Percentiles rank a stretch among this genome's conserved stretches.
Conservation (phyloP, 441 rosid species). For the Gossypium lobatum region DNA sequence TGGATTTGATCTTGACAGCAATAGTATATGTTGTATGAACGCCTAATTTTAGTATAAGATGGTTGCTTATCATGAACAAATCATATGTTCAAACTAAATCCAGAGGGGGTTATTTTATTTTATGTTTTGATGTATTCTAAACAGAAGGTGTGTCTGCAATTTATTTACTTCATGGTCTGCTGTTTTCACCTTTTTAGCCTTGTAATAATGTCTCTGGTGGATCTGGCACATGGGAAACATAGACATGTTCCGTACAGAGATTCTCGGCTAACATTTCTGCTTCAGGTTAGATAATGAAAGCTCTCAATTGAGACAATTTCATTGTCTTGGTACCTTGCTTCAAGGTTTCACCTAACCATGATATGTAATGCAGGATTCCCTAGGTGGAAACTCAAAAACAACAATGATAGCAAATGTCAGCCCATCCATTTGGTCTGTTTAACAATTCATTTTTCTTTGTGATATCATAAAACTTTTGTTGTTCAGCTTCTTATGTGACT, state of each 20-base stretch:
- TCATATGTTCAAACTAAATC: background rate
- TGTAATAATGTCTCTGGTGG: constrained; percentile 96
- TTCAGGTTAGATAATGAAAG: constrained; percentile 55
- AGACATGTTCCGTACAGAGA: constrained; percentile 95
- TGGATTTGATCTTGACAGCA: constrained; percentile 8
- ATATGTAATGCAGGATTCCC: constrained; percentile 67
- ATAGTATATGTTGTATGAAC: background rate
- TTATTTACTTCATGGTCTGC: constrained; percentile 19
- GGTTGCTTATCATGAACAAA: constrained; percentile 2
- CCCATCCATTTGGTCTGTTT: constrained; percentile 77
- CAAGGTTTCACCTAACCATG: constrained; percentile 5
- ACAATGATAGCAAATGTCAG: constrained; percentile 94
- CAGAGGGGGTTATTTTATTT: background rate
- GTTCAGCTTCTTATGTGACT: constrained; percentile 15
- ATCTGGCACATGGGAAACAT: constrained; percentile 91
- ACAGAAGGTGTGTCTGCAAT: constrained; percentile 1
- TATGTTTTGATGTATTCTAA: constrained; percentile 2
- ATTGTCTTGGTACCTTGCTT: constrained; percentile 15
- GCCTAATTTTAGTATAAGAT: constrained; percentile 1
- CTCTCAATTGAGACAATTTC: constrained; percentile 13
- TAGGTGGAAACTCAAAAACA: constrained; percentile 96
- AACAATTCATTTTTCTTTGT: constrained; percentile 10
- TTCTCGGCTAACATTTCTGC: constrained; percentile 92
- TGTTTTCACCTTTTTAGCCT: constrained; percentile 41
- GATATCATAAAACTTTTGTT: background rate